phyloP scores from a whole-genome alignment of 345 rosid species.

The Pelargonium nanum region DNA sequence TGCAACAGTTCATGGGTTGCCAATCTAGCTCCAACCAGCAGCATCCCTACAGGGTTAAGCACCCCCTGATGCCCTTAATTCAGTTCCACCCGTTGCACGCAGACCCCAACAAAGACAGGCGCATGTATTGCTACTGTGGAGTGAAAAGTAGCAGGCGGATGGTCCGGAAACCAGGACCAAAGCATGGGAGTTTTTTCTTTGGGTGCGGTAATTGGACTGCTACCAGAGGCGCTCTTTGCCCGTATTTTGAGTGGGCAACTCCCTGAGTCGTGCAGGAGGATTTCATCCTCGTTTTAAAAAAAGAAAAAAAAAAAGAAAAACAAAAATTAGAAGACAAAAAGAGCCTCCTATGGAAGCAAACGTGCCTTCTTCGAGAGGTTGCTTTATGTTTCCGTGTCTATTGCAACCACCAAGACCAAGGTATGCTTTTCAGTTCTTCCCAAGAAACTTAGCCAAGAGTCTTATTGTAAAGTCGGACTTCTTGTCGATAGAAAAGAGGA shows the following conservation, averaged over 20 bases:
- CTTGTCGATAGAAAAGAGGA: neutral
- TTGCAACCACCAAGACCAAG: too few relatives aligned
- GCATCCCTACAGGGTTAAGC: conserved; percentile 17
- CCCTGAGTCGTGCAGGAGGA: conserved; percentile 11
- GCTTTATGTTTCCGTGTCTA: too few relatives aligned
- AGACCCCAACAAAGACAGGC: conserved; percentile 8
- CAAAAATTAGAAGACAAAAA: neutral
- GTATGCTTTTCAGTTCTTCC: neutral
- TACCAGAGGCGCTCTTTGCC: conserved; percentile 33
- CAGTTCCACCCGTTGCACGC: conserved; percentile 23
- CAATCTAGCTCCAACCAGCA: conserved; percentile 8
- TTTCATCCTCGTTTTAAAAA: conserved; percentile 4
- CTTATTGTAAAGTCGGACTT: neutral
- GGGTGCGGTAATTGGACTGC: conserved; percentile 50
- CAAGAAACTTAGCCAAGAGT: neutral
- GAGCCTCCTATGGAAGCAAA: too few relatives aligned
- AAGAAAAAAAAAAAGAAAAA: neutral
- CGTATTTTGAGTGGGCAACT: conserved; percentile 37
- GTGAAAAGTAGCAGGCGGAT: conserved; percentile 37
- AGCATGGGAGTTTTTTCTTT: conserved; percentile 36
- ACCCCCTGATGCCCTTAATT: conserved; percentile 14
- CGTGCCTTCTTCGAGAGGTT: neutral
- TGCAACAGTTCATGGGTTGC: conserved; percentile 17
- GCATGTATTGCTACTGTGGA: conserved; percentile 31
- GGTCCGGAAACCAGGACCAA: conserved; percentile 43